Base-by-base conservation (phyloP, 23 red algal genomes). In the Chondrus crispus region DNA sequence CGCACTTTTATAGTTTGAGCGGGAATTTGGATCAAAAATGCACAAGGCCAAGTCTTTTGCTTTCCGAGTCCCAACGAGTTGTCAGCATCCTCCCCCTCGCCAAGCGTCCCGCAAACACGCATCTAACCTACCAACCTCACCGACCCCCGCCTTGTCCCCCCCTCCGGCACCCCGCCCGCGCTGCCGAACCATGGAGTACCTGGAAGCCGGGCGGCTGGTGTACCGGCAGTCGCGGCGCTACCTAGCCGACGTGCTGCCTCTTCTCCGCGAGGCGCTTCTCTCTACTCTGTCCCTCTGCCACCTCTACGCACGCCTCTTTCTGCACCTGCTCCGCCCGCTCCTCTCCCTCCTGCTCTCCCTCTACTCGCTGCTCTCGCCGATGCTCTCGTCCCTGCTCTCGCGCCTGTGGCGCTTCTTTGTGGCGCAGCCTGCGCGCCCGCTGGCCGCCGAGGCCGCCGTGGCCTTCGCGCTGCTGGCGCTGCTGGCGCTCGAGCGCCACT, bases 111-210 rank as follows among this genome's bases (percentile, higher is more conserved):
- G n/a, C n/a, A n/a, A n/a, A n/a, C n/a, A n/a, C n/a, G n/a, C n/a
- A n/a, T n/a, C n/a, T n/a, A n/a, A n/a, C n/a, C n/a, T n/a, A n/a
- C n/a, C n/a, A n/a, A n/a, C n/a, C n/a, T n/a, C n/a, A n/a, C n/a
- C n/a, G n/a, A n/a, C n/a, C n/a, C n/a, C n/a, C n/a, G n/a, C n/a
- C n/a, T n/a, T n/a, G n/a, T n/a, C n/a, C n/a, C n/a, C n/a, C n/a
- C n/a, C n/a, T n/a, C n/a, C n/a, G n/a, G n/a, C n/a, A n/a, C 18
- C 60, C 60, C 35, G 9, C 18, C 8, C 60, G 60, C 26, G 8
- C 60, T 6, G 26, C 35, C 60, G 5, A 74, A 50, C 37, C 32
- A 89, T 89, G 85, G 85, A 89, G 29, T 89, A 89, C 47, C 39
- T 75, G 5, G 68, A 48, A 19, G 85, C 85, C 19, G 66, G 29